Base-by-base conservation (phyloP, 768 basidiomycete species). In the Polyporus arcularius region DNA sequence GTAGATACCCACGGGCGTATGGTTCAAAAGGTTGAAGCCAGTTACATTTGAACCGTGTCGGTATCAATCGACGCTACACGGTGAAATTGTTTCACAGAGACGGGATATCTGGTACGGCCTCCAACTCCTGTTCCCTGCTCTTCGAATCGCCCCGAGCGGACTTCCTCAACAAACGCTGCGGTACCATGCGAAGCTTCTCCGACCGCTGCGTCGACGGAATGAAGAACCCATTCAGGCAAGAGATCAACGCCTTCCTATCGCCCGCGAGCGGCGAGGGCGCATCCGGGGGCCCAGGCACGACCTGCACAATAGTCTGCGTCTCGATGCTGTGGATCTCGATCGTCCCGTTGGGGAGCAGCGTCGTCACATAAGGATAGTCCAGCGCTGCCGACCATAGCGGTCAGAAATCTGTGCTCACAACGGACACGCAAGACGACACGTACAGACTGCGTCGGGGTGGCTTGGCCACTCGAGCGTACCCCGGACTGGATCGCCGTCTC, bases 381-480 rank as follows among this genome's bases (percentile, higher is more conserved):
- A 94, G 77, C 60, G 85, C 92, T 92, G 65, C 45, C 26, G 30
- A 15, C 47, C 9, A 49, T 26, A 10, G 21, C 30, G 55, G 56
- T 26, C 42, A 16, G 39, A 26, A 50, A 11, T 18, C 28, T 30
- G 41, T 15, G 11, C 32, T n/a, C 4, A 42, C 39, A 38, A 42
- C 30, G 31, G 14, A 26, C 26, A n/a, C 38, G 16, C 3, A 21
- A 40, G 18, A 57, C 39, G 41, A 26, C 9, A 83, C 90, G 69
- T 68, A 95, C 93, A 87, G 40, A 94, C 76, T 18, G 86, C 82
- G 26, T 85, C 75, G 0, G 94, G 92, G 77, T 96, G 87, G 52
- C 78, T 82, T 3, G 85, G 81, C 92, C 94, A 97, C 70, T 93
- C 84, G 46, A 97, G 75, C 2, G 95, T 96, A 2, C 94, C 94